phyloP scores from a whole-genome alignment of 441 rosid species.

The Croton setiger region DNA sequence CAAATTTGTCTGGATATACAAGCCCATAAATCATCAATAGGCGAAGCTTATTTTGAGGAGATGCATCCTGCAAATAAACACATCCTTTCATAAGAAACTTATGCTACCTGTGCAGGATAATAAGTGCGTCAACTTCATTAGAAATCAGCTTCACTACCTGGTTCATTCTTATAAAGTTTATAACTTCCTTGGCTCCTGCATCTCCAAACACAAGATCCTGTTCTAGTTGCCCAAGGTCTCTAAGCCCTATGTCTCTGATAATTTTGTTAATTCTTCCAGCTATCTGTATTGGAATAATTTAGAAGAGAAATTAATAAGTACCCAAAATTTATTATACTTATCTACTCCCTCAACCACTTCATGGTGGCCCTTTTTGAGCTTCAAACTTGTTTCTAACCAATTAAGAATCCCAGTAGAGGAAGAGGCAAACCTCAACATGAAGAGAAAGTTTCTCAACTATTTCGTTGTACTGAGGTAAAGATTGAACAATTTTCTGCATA shows the following conservation, averaged over 20 bases:
- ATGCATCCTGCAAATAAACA: constrained; percentile 51
- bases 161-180: constrained; percentile 65
- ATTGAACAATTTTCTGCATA: constrained; percentile 95
- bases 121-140: constrained; percentile 4
- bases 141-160: constrained; percentile 41
- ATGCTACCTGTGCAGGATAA: constrained; percentile 2
- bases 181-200: constrained; percentile 89
- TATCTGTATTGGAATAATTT: constrained; percentile 42
- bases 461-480: constrained; percentile 94
- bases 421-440: background rate
- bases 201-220: constrained; percentile 99
- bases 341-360: constrained; percentile 9
- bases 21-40: constrained; percentile 81
- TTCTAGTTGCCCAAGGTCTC: constrained; percentile 95
- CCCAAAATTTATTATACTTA: constrained; percentile 10
- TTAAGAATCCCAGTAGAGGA: background rate
- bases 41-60: constrained; percentile 89
- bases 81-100: constrained; percentile 9
- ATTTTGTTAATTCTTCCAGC: constrained; percentile 79
- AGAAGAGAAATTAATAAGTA: constrained; percentile 3
- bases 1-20: constrained; percentile 93
- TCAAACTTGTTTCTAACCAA: background rate
- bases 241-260: constrained; percentile 72
- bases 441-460: constrained; percentile 77
- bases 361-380: background rate